These are phyloP conservation scores for Pseudogymnoascus verrucosus DNA, from an alignment of 2,329 filamentous ascomycete genomes.

Conservation along the genomic window DNA sequence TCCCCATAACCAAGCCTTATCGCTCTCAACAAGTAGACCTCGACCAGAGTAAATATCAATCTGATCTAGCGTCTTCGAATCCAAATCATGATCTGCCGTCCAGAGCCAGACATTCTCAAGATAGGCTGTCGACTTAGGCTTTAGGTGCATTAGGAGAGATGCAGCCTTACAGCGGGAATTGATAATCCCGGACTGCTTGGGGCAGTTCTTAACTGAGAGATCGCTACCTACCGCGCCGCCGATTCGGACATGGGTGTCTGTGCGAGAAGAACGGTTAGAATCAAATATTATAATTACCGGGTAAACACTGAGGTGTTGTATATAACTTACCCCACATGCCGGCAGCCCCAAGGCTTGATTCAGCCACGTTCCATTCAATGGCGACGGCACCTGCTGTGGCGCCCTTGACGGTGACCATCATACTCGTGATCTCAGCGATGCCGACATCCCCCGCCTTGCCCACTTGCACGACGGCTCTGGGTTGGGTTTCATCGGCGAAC, in stretches of 20 bases:
- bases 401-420: constrained; percentile 37
- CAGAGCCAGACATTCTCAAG: constrained; percentile 40
- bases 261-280: not conserved
- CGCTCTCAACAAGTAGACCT: constrained; percentile 24
- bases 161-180: constrained; percentile 26
- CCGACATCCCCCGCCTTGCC: too few species aligned
- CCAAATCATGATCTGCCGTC: constrained; percentile 35
- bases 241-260: constrained; percentile 20
- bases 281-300: not conserved
- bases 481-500: too few species aligned
- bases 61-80: constrained; percentile 17
- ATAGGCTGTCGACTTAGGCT: constrained; percentile 27
- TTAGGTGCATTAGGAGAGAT: constrained; percentile 26
- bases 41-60: constrained; percentile 29
- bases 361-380: constrained; percentile 49
- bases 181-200: constrained; percentile 26
- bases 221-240: constrained; percentile 39
- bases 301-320: not conserved
- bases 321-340: constrained; percentile 37
- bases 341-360: constrained; percentile 31
- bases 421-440: too few species aligned
- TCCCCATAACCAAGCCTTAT: not conserved
- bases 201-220: constrained; percentile 35
- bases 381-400: constrained; percentile 51
- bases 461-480: too few species aligned